Evolutionary conservation across 495 filamentous ascomycete species (phyloP), one percentile per base, ranked within the genome.

Genomic region (Penicillium mononematosum): DNA sequence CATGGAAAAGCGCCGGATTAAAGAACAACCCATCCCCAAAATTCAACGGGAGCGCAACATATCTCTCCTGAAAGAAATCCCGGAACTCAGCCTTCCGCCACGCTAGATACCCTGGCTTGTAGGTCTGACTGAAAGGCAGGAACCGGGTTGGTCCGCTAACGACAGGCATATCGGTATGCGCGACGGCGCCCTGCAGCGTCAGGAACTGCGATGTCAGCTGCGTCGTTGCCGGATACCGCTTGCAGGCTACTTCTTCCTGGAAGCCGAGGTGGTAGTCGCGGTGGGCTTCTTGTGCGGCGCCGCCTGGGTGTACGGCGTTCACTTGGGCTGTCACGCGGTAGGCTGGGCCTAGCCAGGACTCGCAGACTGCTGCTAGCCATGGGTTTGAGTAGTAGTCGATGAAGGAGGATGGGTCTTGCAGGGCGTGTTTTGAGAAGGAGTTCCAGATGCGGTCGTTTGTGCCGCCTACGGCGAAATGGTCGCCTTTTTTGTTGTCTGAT

Each of bases 221-320:
- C 56, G 72, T 70, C 1, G 66, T 62, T 5, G 62, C 66, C 9
- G 81, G 82, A 61, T 69, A 81, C 16, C 55, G 60, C 8, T 53
- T 45, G 59, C 68, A 63, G 61, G 61, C 46, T 45, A 70, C 57
- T 50, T 65, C 45, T 36, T 71, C 76, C 61, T 81, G 74, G 69
- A 85, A 82, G 0, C 81, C 81, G 17, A 85, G 75, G 59, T 85
- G 82, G 64, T 83, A 83, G 61, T 85, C 82, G 29, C 81, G 72
- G 61, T 85, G 81, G n/a, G 62, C 49, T 25, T 73, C 69, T 58
- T 85, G 81, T 3, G 82, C 72, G 8, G 70, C 66, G 4, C 78
- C 77, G 47, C 81, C 78, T 1, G 82, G 78, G 36, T 78, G 70
- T 6, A 85, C 81, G 56, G 80, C 67, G 61, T 85, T 85, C n/a